Conservation (phyloP, 345 rosid genomes). For the Eutrema yunnanense region DNA sequence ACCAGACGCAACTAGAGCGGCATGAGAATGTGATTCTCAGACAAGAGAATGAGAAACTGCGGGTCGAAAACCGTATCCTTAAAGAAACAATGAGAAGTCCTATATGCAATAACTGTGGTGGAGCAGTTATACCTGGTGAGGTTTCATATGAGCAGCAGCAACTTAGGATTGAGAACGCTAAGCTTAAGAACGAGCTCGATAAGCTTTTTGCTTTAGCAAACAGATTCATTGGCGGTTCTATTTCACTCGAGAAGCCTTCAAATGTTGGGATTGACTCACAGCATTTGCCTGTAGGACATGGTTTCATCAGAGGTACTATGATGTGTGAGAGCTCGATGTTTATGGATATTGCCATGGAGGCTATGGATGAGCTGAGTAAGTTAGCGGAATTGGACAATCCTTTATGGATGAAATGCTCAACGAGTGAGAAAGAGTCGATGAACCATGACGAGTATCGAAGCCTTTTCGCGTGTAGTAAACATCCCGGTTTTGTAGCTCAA, state of each 20-base stretch:
- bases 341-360: conserved; percentile 48
- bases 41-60: conserved; percentile 61
- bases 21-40: conserved; percentile 55
- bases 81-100: conserved; percentile 45
- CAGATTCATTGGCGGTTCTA: conserved; percentile 53
- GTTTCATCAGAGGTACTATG: conserved; percentile 19
- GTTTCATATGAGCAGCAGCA: conserved; percentile 45
- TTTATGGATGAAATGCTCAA: conserved; percentile 47
- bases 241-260: conserved; percentile 30
- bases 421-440: conserved; percentile 41
- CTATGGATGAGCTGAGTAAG: conserved; percentile 59
- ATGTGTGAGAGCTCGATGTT: conserved; percentile 6
- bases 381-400: conserved; percentile 42
- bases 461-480: conserved; percentile 36
- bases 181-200: conserved; percentile 51
- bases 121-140: conserved; percentile 40
- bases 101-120: conserved; percentile 62
- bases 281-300: conserved; percentile 30
- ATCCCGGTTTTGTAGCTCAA: conserved; percentile 31
- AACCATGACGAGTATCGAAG: conserved; percentile 51
- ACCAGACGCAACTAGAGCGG: conserved; percentile 71
- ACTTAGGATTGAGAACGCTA: conserved; percentile 56
- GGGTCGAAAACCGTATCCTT: conserved; percentile 52
- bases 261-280: conserved; percentile 24
- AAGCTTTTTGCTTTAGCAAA: conserved; percentile 42